Conservation (phyloP, 2,329 filamentous ascomycete genomes). For the Hypocreales sp. region DNA sequence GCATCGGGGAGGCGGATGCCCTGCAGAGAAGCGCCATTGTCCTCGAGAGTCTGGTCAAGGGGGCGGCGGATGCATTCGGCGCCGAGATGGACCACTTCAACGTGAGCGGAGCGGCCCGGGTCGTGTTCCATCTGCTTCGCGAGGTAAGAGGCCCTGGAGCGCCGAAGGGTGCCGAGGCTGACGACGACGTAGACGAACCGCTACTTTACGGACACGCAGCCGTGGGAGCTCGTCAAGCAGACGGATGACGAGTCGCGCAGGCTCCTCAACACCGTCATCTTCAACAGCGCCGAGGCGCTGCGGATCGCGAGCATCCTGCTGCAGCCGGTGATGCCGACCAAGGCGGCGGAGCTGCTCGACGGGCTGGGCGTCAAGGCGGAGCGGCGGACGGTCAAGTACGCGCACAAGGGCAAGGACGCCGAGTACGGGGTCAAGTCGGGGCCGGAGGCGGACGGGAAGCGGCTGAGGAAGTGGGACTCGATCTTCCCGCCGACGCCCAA, state of each 20-base stretch:
- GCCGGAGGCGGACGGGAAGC: slow-evolving; percentile 9
- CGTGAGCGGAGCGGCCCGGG: slow-evolving; percentile 47
- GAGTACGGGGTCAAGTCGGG: slow-evolving; percentile 43
- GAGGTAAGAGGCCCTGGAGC: too few relatives aligned
- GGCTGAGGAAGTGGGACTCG: slow-evolving; percentile 21
- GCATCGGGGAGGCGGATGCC: neutral
- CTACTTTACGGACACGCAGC: slow-evolving; percentile 41
- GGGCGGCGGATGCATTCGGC: slow-evolving; percentile 16
- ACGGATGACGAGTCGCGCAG: slow-evolving; percentile 15
- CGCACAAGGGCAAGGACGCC: slow-evolving; percentile 46
- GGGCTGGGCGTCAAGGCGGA: slow-evolving; percentile 54
- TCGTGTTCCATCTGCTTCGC: slow-evolving; percentile 46
- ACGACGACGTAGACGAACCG: slow-evolving; percentile 19
- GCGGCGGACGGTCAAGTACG: slow-evolving; percentile 47
- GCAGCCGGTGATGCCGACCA: slow-evolving; percentile 80
- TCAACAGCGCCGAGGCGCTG: slow-evolving; percentile 56
- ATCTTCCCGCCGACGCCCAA: slow-evolving; percentile 34
- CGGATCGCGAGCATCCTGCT: slow-evolving; percentile 71
- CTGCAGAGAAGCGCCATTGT: slow-evolving; percentile 8
- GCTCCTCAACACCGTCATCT: slow-evolving; percentile 47
- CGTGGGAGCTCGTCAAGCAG: slow-evolving; percentile 46
- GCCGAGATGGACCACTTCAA: slow-evolving; percentile 47
- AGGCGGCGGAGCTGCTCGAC: slow-evolving; percentile 58
- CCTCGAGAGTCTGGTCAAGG: slow-evolving; percentile 10
- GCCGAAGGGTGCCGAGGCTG: slow-evolving; percentile 2